Evolutionary conservation across 192 early-diverging fungal genomes (phyloP).

Genomic region (Mortierella hygrophila): DNA sequence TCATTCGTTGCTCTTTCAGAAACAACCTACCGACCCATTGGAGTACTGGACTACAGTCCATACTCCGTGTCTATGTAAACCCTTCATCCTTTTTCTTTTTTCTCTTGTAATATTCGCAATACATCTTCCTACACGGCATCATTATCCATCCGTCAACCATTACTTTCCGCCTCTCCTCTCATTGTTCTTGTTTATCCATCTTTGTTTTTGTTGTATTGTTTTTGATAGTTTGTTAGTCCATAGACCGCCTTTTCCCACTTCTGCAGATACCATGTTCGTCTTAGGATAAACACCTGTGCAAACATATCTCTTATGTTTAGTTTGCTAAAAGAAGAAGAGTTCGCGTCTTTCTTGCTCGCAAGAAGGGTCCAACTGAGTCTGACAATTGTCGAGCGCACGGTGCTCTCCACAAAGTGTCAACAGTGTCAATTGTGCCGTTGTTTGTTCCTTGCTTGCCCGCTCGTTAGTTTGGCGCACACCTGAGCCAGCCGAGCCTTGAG

Average conservation of each 20-base stretch:
- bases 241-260: not conserved
- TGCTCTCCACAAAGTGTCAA: slow-evolving; percentile 7
- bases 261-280: not conserved
- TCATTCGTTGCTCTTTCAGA: not conserved
- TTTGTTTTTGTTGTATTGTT: slow-evolving; percentile 6
- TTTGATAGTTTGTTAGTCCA: not conserved
- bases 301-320: not conserved
- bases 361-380: not conserved
- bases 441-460: not conserved
- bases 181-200: not conserved
- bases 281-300: not conserved
- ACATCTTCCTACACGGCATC: not conserved
- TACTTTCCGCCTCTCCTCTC: not conserved
- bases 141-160: slow-evolving; percentile 11
- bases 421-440: not conserved
- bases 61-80: not conserved
- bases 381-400: not conserved
- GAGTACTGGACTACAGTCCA: not conserved
- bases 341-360: too few species aligned
- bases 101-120: slow-evolving; percentile 8
- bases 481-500: not conserved
- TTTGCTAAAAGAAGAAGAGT: not conserved
- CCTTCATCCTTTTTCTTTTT: not conserved
- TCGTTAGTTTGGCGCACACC: not conserved
- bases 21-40: not conserved